Conservation (phyloP, 345 rosid genomes). For the Populus deltoides region DNA sequence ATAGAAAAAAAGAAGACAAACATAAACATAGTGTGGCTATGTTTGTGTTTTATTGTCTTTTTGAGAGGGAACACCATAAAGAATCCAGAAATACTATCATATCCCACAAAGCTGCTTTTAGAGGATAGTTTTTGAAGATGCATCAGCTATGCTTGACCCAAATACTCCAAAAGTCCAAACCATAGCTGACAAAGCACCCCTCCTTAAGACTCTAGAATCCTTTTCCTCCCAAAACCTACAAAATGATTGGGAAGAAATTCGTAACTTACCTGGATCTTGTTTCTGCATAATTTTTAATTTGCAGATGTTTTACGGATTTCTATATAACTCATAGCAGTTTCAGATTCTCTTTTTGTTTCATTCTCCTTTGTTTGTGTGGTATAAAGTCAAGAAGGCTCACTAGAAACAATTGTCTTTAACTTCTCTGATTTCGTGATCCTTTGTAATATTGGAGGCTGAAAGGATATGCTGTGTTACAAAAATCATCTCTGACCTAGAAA, state of each 20-base stretch:
- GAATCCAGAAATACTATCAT: background rate
- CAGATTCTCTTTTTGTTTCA: background rate
- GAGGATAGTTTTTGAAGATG: background rate
- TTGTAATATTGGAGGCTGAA: background rate
- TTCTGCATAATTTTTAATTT: background rate
- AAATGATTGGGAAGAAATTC: background rate
- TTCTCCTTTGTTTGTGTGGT: background rate
- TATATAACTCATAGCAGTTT: background rate
- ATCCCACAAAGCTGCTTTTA: background rate
- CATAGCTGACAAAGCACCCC: background rate
- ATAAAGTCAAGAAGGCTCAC: background rate
- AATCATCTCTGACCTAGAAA: background rate
- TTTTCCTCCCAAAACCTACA: background rate
- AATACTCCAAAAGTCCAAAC: background rate
- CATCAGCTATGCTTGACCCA: background rate
- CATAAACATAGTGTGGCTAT: background rate
- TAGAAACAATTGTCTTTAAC: background rate
- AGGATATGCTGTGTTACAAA: background rate
- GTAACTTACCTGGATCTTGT: background rate
- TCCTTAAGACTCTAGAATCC: background rate
- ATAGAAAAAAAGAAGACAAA: background rate
- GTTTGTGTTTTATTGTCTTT: too few relatives aligned
- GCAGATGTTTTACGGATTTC: background rate
- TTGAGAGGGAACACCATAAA: background rate
- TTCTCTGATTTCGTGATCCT: background rate